A percentile compares a stretch with the other conserved stretches of the same genome.
phyloP scores from a whole-genome alignment of 352 stramenopile genomes.

The Phytophthora tentaculata region DNA sequence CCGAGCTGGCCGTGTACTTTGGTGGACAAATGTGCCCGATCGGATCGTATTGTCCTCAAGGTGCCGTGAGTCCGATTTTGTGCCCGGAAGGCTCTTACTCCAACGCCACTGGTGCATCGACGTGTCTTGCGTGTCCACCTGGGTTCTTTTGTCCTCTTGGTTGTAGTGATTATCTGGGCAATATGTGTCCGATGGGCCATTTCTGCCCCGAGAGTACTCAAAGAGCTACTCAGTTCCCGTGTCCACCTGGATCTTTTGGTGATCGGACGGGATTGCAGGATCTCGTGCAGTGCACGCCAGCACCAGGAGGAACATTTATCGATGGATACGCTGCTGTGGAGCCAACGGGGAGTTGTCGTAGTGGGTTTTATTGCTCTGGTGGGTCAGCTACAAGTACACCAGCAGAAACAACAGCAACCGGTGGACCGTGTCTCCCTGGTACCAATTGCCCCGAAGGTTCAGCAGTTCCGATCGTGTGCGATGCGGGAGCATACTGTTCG shows the following conservation, averaged over 20 bases:
- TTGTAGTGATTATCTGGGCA: constrained; percentile 45
- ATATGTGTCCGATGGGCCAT: constrained; percentile 76
- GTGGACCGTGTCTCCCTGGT: constrained; percentile 81
- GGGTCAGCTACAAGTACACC: constrained; percentile 68
- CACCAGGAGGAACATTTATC: constrained; percentile 73
- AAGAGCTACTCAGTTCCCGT: constrained; percentile 63
- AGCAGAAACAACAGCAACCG: constrained; percentile 35
- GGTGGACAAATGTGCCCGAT: constrained; percentile 51
- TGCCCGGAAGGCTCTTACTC: constrained; percentile 56
- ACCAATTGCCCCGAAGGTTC: constrained; percentile 90
- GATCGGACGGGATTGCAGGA: constrained; percentile 55
- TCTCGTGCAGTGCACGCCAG: constrained; percentile 61
- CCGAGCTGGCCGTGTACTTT: constrained; percentile 17
- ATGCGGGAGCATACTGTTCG: constrained; percentile 78
- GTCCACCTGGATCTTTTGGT: constrained; percentile 80
- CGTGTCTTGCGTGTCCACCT: constrained; percentile 44
- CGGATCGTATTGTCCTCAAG: constrained; percentile 59
- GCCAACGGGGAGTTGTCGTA: constrained; percentile 64
- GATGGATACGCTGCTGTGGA: constrained; percentile 54
- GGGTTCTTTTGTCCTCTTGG: constrained; percentile 61
- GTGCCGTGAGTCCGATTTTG: constrained; percentile 36
- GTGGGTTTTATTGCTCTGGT: constrained; percentile 85
- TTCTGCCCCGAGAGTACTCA: constrained; percentile 83
- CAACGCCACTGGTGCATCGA: constrained; percentile 30
- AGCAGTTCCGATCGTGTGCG: constrained; percentile 81